Percentiles rank a stretch among this genome's conserved stretches.
phyloP scores from a whole-genome alignment of 208 protist genomes.

The Entamoeba moshkovskii region DNA sequence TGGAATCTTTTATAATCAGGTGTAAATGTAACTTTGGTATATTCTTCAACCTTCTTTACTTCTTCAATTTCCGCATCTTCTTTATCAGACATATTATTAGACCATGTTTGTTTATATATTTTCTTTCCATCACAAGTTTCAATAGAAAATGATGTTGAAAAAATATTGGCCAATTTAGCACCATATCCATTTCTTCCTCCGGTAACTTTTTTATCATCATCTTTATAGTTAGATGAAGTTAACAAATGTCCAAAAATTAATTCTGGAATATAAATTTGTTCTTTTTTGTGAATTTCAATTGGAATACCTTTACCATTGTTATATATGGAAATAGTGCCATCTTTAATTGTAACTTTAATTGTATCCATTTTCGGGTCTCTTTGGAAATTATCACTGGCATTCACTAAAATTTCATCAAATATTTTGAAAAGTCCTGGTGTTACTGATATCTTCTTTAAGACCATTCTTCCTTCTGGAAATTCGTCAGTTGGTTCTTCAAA shows the following conservation, averaged over 20 bases:
- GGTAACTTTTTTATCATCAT: slow-evolving; percentile 82
- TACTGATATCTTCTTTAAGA: neutral
- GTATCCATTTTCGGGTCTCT: slow-evolving; percentile 52
- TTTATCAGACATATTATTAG: slow-evolving; percentile 82
- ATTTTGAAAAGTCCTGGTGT: slow-evolving; percentile 91
- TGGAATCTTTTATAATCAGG: slow-evolving; percentile 88
- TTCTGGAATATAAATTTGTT: slow-evolving; percentile 81
- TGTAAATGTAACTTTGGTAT: slow-evolving; percentile 90
- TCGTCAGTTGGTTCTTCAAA: neutral
- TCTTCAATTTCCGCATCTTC: slow-evolving; percentile 64
- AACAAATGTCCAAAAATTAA: slow-evolving; percentile 98
- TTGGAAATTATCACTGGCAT: slow-evolving; percentile 97
- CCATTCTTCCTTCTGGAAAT: neutral
- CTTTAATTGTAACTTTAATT: slow-evolving; percentile 12
- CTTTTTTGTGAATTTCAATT: slow-evolving; percentile 53
- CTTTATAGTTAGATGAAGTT: slow-evolving; percentile 94
- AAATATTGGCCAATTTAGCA: slow-evolving; percentile 99
- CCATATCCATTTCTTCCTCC: slow-evolving; percentile 90
- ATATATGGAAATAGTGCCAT: neutral
- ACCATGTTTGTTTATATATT: slow-evolving; percentile 66
- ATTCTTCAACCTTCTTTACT: slow-evolving; percentile 55
- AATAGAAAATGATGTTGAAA: slow-evolving; percentile 71
- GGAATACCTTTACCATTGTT: slow-evolving; percentile 24
- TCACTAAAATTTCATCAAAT: slow-evolving; percentile 99
- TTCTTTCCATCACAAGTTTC: slow-evolving; percentile 72